Conservation (phyloP, 78 protist genomes). For the Tieghemostelium lacteum region DNA sequence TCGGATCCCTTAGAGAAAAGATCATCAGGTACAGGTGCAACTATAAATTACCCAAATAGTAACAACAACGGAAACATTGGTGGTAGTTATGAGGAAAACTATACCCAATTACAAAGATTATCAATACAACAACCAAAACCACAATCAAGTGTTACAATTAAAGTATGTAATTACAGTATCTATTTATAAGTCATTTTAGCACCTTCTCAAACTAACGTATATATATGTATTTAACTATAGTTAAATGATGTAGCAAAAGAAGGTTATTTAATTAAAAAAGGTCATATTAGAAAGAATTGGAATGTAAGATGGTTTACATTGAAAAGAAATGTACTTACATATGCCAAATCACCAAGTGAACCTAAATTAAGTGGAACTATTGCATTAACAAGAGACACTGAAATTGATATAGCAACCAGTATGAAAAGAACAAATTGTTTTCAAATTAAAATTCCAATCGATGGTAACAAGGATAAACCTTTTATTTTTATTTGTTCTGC, state of each 20-base stretch:
- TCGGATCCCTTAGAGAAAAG: slow-evolving; percentile 37
- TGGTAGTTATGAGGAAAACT: not conserved
- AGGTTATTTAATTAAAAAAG: slow-evolving; percentile 66
- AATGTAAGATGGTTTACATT: slow-evolving; percentile 74
- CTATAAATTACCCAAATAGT: not conserved
- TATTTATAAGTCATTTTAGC: too few relatives aligned
- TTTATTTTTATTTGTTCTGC: slow-evolving; percentile 52
- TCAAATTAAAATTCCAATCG: slow-evolving; percentile 46
- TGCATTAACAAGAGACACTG: slow-evolving; percentile 37
- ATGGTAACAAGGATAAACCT: not conserved
- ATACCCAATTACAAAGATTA: not conserved
- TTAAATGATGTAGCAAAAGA: slow-evolving; percentile 65
- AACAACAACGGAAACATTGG: not conserved
- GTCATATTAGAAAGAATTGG: slow-evolving; percentile 75
- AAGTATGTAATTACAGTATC: too few relatives aligned
- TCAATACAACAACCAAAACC: slow-evolving; percentile 8
- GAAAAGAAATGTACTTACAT: slow-evolving; percentile 53
- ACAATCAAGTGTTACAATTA: too few relatives aligned
- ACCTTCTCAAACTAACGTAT: too few relatives aligned
- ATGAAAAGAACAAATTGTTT: slow-evolving; percentile 75
- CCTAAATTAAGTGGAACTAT: slow-evolving; percentile 47
- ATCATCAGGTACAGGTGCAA: not conserved
- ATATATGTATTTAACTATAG: too few relatives aligned
- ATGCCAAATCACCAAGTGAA: slow-evolving; percentile 63
- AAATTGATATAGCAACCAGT: slow-evolving; percentile 66